Percentiles rank a stretch among this genome's conserved stretches.
phyloP scores from a whole-genome alignment of 108 stramenopile genomes.

The Bacterosira constricta region DNA sequence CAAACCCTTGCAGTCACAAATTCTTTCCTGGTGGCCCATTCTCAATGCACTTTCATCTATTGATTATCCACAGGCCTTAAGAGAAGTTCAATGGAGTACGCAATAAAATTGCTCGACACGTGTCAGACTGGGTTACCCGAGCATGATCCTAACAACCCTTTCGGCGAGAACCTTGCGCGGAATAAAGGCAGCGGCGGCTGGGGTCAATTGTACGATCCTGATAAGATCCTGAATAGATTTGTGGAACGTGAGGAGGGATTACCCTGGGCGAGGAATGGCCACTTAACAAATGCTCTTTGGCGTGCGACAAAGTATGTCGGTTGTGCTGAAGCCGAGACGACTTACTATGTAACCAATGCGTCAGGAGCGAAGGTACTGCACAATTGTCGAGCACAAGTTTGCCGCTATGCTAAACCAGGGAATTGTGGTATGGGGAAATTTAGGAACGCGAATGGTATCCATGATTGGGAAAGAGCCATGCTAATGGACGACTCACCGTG shows the following conservation, averaged over 20 bases:
- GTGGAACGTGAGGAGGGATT: constrained; percentile 36
- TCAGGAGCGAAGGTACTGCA: neutral
- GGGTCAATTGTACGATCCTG: constrained; percentile 29
- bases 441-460: neutral
- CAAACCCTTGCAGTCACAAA: too few species aligned
- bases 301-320: constrained; percentile 39
- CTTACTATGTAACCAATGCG: neutral
- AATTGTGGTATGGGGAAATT: constrained; percentile 30
- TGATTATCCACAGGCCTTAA: constrained; percentile 2
- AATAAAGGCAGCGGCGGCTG: constrained; percentile 9
- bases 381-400: constrained; percentile 20
- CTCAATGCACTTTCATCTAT: neutral
- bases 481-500: constrained; percentile 33
- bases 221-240: constrained; percentile 25
- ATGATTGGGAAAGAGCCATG: constrained; percentile 31
- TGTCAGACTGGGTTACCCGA: constrained; percentile 2
- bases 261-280: constrained; percentile 28
- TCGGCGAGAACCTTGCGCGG: constrained; percentile 36
- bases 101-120: constrained; percentile 16
- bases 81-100: constrained; percentile 23
- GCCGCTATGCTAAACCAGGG: constrained; percentile 30
- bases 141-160: constrained; percentile 28
- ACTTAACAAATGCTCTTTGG: constrained; percentile 30
- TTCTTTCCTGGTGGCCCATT: neutral
- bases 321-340: constrained; percentile 29